These are phyloP conservation scores for Pythium sukuiense DNA, from an alignment of 352 stramenopile genomes.

Conservation along the genomic window DNA sequence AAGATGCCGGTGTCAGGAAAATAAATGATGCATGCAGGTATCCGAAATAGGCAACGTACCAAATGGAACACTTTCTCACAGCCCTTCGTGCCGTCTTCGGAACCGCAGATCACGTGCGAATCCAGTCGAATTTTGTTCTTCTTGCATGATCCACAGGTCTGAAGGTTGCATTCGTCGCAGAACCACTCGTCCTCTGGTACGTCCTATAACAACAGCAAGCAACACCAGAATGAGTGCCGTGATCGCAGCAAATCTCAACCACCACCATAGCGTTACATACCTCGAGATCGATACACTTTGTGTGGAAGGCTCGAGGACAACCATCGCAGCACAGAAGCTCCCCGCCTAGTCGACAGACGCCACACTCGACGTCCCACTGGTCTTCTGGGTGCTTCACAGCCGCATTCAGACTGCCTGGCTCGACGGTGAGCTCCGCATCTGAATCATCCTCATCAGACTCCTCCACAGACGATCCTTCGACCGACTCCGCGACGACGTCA, in stretches of 20 bases:
- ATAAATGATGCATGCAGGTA: background rate
- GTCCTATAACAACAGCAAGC: constrained; percentile 14
- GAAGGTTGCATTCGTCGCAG: constrained; percentile 84
- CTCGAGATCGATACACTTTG: constrained; percentile 74
- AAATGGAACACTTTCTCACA: constrained; percentile 89
- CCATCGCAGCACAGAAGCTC: constrained; percentile 90
- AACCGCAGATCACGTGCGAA: constrained; percentile 89
- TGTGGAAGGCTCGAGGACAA: constrained; percentile 92
- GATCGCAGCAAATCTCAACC: background rate
- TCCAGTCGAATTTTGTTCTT: constrained; percentile 89
- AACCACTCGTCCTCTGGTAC: constrained; percentile 87
- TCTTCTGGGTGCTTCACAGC: constrained; percentile 51
- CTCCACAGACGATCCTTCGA: constrained; percentile 10
- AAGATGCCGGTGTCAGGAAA: background rate
- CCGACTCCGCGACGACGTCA: constrained; percentile 13
- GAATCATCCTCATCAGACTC: constrained; percentile 14
- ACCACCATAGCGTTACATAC: constrained; percentile 16
- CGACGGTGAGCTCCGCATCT: constrained; percentile 21
- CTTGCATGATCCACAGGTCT: constrained; percentile 80
- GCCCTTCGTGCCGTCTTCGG: constrained; percentile 82
- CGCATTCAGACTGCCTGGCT: constrained; percentile 27
- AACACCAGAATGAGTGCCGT: background rate
- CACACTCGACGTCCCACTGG: constrained; percentile 89
- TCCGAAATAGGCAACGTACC: constrained; percentile 34
- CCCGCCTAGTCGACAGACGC: constrained; percentile 80